Conservation (phyloP, 805 yeast species). For the Metschnikowia shivogae region DNA sequence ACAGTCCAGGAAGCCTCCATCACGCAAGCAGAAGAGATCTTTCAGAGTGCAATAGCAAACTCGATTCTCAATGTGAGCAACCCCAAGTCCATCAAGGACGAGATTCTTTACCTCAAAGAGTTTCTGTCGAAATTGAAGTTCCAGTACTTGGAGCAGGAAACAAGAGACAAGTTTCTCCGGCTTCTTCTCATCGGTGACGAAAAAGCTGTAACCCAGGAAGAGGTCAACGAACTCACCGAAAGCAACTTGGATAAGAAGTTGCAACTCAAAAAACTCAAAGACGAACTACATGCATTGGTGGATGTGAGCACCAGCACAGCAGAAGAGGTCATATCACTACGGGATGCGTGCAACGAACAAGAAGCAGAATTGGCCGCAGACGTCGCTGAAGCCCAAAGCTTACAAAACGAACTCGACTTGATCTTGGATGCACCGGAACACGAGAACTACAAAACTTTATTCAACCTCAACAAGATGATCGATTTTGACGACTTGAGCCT, state of each 20-base stretch:
- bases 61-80: slow-evolving; percentile 8
- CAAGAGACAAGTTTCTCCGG: slow-evolving; percentile 63
- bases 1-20: slow-evolving; percentile 5
- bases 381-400: slow-evolving; percentile 19
- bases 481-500: slow-evolving; percentile 14
- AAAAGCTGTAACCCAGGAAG: slow-evolving; percentile 29
- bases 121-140: slow-evolving; percentile 54
- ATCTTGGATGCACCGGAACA: slow-evolving; percentile 13
- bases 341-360: slow-evolving; percentile 23
- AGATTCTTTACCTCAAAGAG: slow-evolving; percentile 33
- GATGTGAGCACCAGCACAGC: slow-evolving; percentile 26
- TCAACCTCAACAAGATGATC: slow-evolving; percentile 13
- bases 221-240: slow-evolving; percentile 26
- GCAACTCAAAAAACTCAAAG: slow-evolving; percentile 24
- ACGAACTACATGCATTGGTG: slow-evolving; percentile 24
- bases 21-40: slow-evolving; percentile 10
- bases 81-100: slow-evolving; percentile 22
- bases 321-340: slow-evolving; percentile 23
- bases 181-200: slow-evolving; percentile 36
- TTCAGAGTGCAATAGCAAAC: slow-evolving; percentile 6
- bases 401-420: slow-evolving; percentile 18
- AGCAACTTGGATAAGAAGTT: slow-evolving; percentile 21
- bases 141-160: slow-evolving; percentile 66
- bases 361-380: slow-evolving; percentile 24
- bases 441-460: slow-evolving; percentile 13